Conservation (phyloP, 257 asterid species). For the Petunia secreta region DNA sequence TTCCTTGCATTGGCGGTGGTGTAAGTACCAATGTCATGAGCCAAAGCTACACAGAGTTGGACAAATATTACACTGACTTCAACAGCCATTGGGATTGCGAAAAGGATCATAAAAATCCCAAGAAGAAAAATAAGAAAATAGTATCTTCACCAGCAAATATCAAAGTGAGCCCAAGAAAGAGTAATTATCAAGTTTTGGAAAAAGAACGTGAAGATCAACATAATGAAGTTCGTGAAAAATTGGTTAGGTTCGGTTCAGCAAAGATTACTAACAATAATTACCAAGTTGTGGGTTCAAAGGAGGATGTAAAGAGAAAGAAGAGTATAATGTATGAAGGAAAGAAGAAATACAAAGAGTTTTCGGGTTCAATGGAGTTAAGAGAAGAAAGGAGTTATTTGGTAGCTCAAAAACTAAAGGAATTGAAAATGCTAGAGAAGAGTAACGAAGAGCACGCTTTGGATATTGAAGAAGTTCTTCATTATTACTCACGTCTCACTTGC, state of each 20-base stretch:
- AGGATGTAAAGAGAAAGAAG: conserved; percentile 25
- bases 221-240: not conserved
- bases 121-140: conserved; percentile 7
- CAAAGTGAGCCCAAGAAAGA: conserved; percentile 15
- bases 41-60: conserved; percentile 31
- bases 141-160: not conserved
- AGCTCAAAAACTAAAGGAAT: conserved; percentile 37
- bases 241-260: not conserved
- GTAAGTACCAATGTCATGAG: not conserved
- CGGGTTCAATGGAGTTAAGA: not conserved
- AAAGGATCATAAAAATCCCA: not conserved
- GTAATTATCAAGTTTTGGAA: not conserved
- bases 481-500: conserved; percentile 46
- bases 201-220: not conserved
- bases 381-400: conserved; percentile 35
- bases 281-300: not conserved
- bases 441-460: conserved; percentile 42
- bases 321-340: conserved; percentile 32
- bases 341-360: conserved; percentile 29
- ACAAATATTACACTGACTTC: not conserved
- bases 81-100: conserved; percentile 17
- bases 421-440: conserved; percentile 45
- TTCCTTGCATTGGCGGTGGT: conserved; percentile 18
- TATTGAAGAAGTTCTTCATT: conserved; percentile 42
- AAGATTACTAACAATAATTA: not conserved